Conservation (phyloP, 2,329 filamentous ascomycete species). For the Phaeosphaeria sp. region DNA sequence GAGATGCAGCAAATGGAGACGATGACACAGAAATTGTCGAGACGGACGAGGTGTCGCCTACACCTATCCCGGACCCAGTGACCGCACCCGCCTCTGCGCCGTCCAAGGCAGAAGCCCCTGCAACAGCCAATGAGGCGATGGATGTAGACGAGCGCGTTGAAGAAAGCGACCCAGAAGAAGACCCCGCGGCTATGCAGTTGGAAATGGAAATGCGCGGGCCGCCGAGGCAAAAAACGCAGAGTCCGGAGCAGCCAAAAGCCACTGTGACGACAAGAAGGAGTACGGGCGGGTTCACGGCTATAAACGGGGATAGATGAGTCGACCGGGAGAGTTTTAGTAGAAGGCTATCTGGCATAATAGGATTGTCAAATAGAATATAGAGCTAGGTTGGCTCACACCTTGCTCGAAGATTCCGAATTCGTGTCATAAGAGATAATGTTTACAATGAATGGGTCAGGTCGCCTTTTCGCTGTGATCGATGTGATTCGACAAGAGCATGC, state of each 20-base stretch:
- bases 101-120: not conserved
- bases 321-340: too few species aligned
- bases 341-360: too few species aligned
- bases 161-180: slow-evolving; percentile 36
- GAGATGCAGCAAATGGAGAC: not conserved
- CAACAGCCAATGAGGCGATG: slow-evolving; percentile 14
- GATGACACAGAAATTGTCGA: slow-evolving; percentile 4
- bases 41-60: not conserved
- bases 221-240: slow-evolving; percentile 11
- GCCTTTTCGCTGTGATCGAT: too few species aligned
- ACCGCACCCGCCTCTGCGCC: slow-evolving; percentile 6
- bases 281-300: slow-evolving; percentile 2
- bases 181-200: slow-evolving; percentile 46
- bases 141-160: slow-evolving; percentile 24
- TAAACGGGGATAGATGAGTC: slow-evolving; percentile 1
- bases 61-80: slow-evolving; percentile 1
- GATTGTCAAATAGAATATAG: too few species aligned
- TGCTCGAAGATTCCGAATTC: too few species aligned
- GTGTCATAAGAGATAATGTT: too few species aligned
- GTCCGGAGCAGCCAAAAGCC: slow-evolving; percentile 9
- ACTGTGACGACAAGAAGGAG: not conserved
- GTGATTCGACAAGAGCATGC: too few species aligned
- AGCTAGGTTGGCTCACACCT: too few species aligned
- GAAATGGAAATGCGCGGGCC: slow-evolving; percentile 49
- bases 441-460: too few species aligned